phyloP scores from a whole-genome alignment of 345 rosid genomes.

The Dovyalis caffra region DNA sequence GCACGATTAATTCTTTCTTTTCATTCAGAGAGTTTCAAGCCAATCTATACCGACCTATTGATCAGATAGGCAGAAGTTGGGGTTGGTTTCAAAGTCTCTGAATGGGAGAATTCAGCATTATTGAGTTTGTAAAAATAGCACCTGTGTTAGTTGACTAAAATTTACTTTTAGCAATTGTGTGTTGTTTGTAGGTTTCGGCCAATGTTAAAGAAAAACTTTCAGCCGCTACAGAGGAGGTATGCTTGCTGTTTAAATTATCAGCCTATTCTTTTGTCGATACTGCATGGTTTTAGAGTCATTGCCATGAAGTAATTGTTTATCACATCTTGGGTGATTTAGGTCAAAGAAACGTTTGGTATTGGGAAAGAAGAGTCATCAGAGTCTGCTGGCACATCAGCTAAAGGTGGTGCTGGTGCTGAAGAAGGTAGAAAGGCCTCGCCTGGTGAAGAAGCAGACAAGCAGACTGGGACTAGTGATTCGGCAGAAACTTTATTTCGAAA shows the following conservation, averaged over 20 bases:
- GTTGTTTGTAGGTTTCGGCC: slow-evolving; percentile 64
- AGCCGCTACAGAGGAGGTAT: slow-evolving; percentile 87
- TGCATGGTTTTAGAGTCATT: neutral
- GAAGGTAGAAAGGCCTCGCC: slow-evolving; percentile 43
- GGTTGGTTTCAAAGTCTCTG: neutral
- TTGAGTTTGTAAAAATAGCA: neutral
- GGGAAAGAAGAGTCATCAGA: slow-evolving; percentile 54
- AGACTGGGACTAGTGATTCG: slow-evolving; percentile 41
- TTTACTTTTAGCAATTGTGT: neutral
- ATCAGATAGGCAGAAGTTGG: neutral
- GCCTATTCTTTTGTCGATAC: slow-evolving; percentile 1
- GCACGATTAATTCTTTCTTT: neutral
- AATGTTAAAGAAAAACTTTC: slow-evolving; percentile 72
- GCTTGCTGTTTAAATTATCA: slow-evolving; percentile 17
- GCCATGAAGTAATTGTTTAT: neutral
- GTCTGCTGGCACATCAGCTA: slow-evolving; percentile 41
- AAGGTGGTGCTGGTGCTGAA: slow-evolving; percentile 33
- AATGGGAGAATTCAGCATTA: neutral
- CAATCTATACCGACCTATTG: neutral
- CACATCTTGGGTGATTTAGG: slow-evolving; percentile 41
- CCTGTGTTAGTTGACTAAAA: neutral
- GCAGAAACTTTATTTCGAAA: slow-evolving; percentile 64
- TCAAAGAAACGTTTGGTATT: slow-evolving; percentile 61
- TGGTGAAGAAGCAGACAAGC: slow-evolving; percentile 45
- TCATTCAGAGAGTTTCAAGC: neutral